Evolutionary conservation across 768 basidiomycete species (phyloP), one percentile per base, ranked within the genome.

Genomic region (Royoungia palumana): DNA sequence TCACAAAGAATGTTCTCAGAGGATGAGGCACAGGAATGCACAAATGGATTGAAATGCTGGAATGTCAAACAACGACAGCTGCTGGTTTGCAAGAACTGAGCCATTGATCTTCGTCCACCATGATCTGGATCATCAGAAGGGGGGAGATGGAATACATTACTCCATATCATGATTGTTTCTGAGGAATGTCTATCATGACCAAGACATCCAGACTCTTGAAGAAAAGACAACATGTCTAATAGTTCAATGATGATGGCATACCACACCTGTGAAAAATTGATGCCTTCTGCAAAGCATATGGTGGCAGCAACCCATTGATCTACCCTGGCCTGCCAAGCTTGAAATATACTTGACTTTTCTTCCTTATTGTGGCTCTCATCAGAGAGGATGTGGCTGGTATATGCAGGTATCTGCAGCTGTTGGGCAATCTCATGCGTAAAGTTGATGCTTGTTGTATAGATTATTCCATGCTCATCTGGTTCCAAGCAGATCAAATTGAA

Each of bases 181-280:
- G 44, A 58, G 2, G 6, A 14, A 5, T 21, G 1, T 0, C 55
- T 38, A n/a, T 58, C 54, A 17, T 37, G 25, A 0, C 57, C 57
- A 6, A 58, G 51, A 5, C 16, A 42, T 0, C 57, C 48, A 8
- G 47, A 57, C 7, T 58, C 57, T 35, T 57, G 57, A 6, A 58
- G 55, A 35, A 58, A 50, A 0, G 20, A 47, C 0, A 57, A 28
- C 48, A 57, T 55, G 3, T 52, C 45, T 16, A 3, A 44, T 1
- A 41, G 46, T 1, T 47, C 46, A 0, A 52, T 42, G 1, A 52
- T 43, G 2, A 47, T 39, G 4, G 24, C 42, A 24, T 50, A 35
- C 2, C 35, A 3, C n/a, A 35, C 17, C 13, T 44, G 38, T 0
- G 44, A 22, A 10, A 54, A 54, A n/a, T 54, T 41, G 0, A 50